Conservation (phyloP, 441 rosid genomes). For the Gossypium trilobum region DNA sequence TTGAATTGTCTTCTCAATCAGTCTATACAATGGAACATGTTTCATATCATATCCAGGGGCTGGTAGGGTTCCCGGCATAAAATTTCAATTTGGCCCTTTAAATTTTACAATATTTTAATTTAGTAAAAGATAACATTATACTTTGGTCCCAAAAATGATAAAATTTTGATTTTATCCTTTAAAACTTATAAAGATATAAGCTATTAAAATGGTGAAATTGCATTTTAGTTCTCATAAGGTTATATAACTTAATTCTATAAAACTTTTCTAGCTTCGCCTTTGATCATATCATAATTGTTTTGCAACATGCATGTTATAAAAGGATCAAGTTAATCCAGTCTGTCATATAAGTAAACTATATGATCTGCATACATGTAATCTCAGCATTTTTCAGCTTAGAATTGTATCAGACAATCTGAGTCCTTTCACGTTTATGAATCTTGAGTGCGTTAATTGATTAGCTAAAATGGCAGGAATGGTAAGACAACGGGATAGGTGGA, state of each 20-base stretch:
- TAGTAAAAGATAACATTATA: no score
- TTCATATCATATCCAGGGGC: background rate
- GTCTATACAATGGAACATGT: background rate
- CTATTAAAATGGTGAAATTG: no score
- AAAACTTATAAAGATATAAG: no score
- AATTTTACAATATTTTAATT: no score
- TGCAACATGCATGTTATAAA: background rate
- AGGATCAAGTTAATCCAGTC: background rate
- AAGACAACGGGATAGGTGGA: conserved; percentile 12
- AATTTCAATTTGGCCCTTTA: no score
- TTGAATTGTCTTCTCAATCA: conserved; percentile 13
- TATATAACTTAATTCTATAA: no score
- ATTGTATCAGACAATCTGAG: background rate
- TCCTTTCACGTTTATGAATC: background rate
- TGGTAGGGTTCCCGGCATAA: no score
- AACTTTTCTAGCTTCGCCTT: no score
- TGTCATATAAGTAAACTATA: background rate
- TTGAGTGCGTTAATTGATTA: background rate
- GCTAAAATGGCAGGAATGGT: background rate
- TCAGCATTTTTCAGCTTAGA: background rate
- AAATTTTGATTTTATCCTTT: no score
- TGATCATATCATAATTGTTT: background rate
- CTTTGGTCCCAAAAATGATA: no score
- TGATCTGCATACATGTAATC: background rate
- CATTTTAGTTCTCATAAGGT: no score